Base-by-base conservation (phyloP, 768 basidiomycete species). In the Serendipita sp. region DNA sequence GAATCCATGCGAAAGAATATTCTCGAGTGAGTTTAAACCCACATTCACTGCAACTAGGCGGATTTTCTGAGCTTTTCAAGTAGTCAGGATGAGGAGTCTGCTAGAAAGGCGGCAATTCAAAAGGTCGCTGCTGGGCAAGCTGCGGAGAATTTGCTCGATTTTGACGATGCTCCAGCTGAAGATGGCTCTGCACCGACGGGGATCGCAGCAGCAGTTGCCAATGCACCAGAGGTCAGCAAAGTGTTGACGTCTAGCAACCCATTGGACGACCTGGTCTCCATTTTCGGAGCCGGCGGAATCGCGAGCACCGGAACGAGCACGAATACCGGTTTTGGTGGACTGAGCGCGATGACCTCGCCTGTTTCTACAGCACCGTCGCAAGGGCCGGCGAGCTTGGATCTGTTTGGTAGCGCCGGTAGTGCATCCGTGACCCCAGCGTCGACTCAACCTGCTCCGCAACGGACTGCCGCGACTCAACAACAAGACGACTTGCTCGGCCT, bases 81-180 rank as follows among this genome's bases (percentile, higher is more conserved):
- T 61, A 42, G 50, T 61, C 63, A 90, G 64, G 90, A 93, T 66
- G 83, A 81, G 17, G 77, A 82, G 61, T 82, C 84, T 1, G 76
- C 86, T 24, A 80, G 90, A 69, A 91, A 88, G 68, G 92, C 92
- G 1, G 53, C 53, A 22, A 73, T 97, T n/a, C 85, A 93, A 68
- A 93, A 92, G 0, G 87, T 97, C 44, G 90, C 82, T 26, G 84
- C 85, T 2, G 95, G 95, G 9, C 90, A 93, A 73, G 88, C 91
- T 73, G 83, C 92, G 14, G 95, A 98, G 73, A 97, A 98, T 71
- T 75, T 96, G 3, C 84, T 97, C 64, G 93, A 97, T 74, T 93
- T 97, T 72, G 91, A 90, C 72, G 90, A 92, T 67, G 77, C 76
- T 14, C 78, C 82, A 2, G 73, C 78, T 3, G 71, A 75, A 58